phyloP scores from a whole-genome alignment of 2,329 filamentous ascomycete species.

The Ceratocystis colombiana region DNA sequence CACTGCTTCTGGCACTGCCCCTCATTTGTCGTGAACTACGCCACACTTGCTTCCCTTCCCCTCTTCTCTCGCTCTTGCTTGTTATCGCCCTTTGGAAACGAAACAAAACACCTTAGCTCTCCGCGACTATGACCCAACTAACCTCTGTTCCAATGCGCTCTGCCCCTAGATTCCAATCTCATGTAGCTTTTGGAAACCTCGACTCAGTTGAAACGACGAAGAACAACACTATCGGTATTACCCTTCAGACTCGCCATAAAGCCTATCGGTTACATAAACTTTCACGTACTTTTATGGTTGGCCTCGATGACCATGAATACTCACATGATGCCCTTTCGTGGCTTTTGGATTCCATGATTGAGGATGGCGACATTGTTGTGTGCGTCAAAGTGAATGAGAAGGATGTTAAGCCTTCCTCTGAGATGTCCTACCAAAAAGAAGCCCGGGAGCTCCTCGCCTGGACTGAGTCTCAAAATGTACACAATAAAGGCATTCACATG shows the following conservation, averaged over 20 bases:
- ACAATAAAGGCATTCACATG: conserved; percentile 73
- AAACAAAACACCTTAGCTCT: background rate
- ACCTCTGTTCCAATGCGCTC: conserved; percentile 10
- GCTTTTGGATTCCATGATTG: conserved; percentile 82
- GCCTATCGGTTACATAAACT: conserved; percentile 72
- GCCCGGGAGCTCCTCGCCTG: conserved; percentile 63
- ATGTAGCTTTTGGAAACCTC: conserved; percentile 53
- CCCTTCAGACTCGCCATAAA: conserved; percentile 73
- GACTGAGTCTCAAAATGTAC: conserved; percentile 67
- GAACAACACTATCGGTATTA: conserved; percentile 58
- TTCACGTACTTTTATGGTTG: conserved; percentile 81
- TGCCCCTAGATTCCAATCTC: conserved; percentile 43
- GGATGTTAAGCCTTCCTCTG: conserved; percentile 57
- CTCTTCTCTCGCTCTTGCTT: background rate
- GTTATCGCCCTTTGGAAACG: background rate
- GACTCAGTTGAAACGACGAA: conserved; percentile 49
- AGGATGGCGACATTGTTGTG: conserved; percentile 87
- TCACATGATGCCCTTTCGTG: conserved; percentile 87
- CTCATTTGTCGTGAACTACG: background rate
- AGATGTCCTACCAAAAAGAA: conserved; percentile 63
- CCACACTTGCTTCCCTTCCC: conserved; percentile 14
- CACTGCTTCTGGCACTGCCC: background rate
- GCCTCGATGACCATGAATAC: conserved; percentile 82
- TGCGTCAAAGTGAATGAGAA: conserved; percentile 83
- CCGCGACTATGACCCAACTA: conserved; percentile 22